These are phyloP conservation scores for Pinus taeda DNA, from an alignment of 75 land plant species.

Conservation along the genomic window DNA sequence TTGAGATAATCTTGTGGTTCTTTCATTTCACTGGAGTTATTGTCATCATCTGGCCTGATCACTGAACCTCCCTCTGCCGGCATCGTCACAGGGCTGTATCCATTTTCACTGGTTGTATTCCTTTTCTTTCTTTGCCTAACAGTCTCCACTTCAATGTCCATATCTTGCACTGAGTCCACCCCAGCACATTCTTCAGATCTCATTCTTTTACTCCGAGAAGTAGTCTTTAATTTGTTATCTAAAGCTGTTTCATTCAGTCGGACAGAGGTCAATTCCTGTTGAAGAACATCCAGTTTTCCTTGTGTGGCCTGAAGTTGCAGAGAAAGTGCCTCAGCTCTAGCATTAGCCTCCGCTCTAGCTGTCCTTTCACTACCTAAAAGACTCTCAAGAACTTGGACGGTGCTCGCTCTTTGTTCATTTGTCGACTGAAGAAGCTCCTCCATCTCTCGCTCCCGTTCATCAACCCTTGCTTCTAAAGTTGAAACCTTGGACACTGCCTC, in stretches of 20 bases:
- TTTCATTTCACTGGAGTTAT: constrained; percentile 19
- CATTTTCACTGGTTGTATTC: constrained; percentile 47
- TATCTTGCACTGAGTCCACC: constrained; percentile 63
- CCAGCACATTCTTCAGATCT: constrained; percentile 55
- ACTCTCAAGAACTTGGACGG: constrained; percentile 76
- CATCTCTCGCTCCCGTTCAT: constrained; percentile 83
- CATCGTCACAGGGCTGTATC: constrained; percentile 31
- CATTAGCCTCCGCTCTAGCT: constrained; percentile 74
- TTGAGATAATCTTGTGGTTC: constrained; percentile 65
- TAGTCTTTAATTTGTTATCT: constrained; percentile 60
- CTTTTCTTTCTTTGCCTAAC: constrained; percentile 24
- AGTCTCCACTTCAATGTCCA: constrained; percentile 38
- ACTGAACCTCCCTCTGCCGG: constrained; percentile 65
- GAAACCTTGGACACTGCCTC: constrained; percentile 58
- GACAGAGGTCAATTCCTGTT: constrained; percentile 58
- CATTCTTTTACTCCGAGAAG: constrained; percentile 56
- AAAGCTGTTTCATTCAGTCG: constrained; percentile 74
- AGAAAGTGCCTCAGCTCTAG: constrained; percentile 75
- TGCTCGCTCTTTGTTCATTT: constrained; percentile 79
- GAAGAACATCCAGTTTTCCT: constrained; percentile 67
- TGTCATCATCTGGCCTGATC: constrained; percentile 31
- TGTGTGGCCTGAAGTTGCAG: constrained; percentile 73
- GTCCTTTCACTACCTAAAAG: constrained; percentile 67
- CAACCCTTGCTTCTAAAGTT: constrained; percentile 59
- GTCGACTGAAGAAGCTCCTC: constrained; percentile 54